Base-by-base conservation (phyloP, 2,329 filamentous ascomycete genomes). In the Apiospora sp. region DNA sequence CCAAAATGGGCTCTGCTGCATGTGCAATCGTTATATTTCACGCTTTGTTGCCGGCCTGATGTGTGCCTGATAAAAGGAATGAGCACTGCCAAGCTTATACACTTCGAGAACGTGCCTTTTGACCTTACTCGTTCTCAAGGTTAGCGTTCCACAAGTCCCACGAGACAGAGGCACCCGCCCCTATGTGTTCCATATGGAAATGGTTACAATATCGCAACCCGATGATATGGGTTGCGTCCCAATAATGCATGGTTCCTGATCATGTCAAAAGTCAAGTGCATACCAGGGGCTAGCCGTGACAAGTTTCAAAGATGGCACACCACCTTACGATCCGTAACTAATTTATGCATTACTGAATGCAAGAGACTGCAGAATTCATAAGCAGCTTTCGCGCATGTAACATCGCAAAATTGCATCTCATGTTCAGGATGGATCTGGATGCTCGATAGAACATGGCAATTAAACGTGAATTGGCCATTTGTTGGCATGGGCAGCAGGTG, bases 341-440 rank as follows among this genome's bases (percentile, higher is more conserved):
- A 24, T 64, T 64, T 64, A 64, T 64, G 58, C 58, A 64, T 41
- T 64, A 19, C 30, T 41, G 22, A 24, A 41, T 41, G 34, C 34
- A 64, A 41, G 14, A 64, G 19, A 22, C 58, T 22, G 10, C 10
- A 22, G 58, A 22, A 13, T 64, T 64, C 58, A 41, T 41, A 41
- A 24, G 58, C 58, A n/a, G 58, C 58, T 24, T 5, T 64, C 19
- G n/a, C 37, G 34, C 58, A 64, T 64, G 58, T 64, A 64, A 41
- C 58, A 64, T 64, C n/a, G 58, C 58, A 64, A 64, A 64, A 64
- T 64, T 64, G 58, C 58, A 64, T 64, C 30, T 64, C 34, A 64
- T 41, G 19, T 64, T 41, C 7, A 24, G 30, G 30, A 61, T 61
- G 54, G 54, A 61, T 61, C 54, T 61, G 54, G 54, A 61, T 37